Conservation (phyloP, 139 green algal genomes). For the Yamagishiella unicocca region DNA sequence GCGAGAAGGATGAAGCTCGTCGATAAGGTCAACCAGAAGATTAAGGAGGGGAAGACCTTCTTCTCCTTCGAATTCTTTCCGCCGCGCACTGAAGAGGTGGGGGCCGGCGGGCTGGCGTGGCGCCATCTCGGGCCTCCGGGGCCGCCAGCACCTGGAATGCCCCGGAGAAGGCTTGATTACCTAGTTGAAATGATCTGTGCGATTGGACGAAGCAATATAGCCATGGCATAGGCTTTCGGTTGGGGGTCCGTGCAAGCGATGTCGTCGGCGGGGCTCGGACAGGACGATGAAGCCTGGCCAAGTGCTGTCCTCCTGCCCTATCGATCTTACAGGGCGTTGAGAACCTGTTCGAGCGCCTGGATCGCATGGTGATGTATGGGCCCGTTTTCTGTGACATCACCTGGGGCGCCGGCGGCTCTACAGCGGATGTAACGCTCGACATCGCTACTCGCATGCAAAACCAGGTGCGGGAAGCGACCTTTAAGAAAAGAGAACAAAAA, state of each 20-base stretch:
- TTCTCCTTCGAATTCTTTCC: conserved; percentile 99
- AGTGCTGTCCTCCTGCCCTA: too few relatives aligned
- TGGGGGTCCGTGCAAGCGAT: background rate
- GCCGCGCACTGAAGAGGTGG: conserved; percentile 91
- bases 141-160: background rate
- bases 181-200: too few relatives aligned
- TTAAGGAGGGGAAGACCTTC: conserved; percentile 81
- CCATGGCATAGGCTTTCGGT: background rate
- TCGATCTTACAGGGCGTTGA: conserved; percentile 91
- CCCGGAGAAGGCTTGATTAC: too few relatives aligned
- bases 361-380: conserved; percentile 86
- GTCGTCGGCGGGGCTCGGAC: background rate
- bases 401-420: conserved; percentile 97
- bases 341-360: conserved; percentile 93
- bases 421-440: conserved; percentile 95
- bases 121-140: background rate
- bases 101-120: background rate
- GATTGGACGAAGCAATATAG: too few relatives aligned
- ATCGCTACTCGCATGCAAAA: conserved; percentile 97
- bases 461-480: conserved; percentile 82
- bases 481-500: too few relatives aligned
- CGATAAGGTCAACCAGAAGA: conserved; percentile 89
- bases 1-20: conserved; percentile 86
- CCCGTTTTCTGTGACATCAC: conserved; percentile 98
- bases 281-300: too few relatives aligned